These are phyloP conservation scores for Ganoderma multipileum DNA, from an alignment of 1,284 basidiomycete genomes.

Conservation along the genomic window DNA sequence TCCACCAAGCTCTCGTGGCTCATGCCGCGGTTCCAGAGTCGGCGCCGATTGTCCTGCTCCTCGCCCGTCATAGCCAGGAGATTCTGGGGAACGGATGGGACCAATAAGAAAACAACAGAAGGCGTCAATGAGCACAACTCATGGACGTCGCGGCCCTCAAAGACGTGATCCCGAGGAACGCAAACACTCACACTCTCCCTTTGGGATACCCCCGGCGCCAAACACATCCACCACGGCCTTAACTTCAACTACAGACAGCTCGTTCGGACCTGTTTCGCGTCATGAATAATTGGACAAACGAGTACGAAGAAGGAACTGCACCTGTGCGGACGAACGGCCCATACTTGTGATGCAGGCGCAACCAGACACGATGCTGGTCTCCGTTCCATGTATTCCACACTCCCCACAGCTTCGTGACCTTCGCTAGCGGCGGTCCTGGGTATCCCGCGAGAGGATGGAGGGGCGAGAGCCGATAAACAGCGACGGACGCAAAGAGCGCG, in stretches of 20 bases:
- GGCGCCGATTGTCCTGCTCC: neutral
- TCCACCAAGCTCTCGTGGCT: neutral
- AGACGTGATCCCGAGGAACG: neutral
- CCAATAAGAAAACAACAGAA: neutral
- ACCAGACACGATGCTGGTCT: neutral
- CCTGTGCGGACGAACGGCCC: conserved; percentile 4
- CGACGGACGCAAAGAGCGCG: neutral
- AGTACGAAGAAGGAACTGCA: neutral
- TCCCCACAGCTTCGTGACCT: neutral
- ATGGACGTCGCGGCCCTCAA: neutral
- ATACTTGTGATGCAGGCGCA: neutral
- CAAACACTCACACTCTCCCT: neutral
- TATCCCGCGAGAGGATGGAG: neutral
- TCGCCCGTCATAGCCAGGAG: neutral
- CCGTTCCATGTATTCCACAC: neutral
- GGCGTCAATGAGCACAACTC: neutral
- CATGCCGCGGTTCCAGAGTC: neutral
- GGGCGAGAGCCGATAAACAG: neutral
- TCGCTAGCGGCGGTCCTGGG: neutral
- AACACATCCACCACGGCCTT: neutral
- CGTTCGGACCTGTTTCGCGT: neutral
- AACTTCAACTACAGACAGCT: neutral
- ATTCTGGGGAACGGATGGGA: neutral
- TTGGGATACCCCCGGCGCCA: neutral
- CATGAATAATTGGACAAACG: neutral